Evolutionary conservation across 2,329 filamentous ascomycete genomes (phyloP).

Genomic region (Microdochium trichocladiopsis): DNA sequence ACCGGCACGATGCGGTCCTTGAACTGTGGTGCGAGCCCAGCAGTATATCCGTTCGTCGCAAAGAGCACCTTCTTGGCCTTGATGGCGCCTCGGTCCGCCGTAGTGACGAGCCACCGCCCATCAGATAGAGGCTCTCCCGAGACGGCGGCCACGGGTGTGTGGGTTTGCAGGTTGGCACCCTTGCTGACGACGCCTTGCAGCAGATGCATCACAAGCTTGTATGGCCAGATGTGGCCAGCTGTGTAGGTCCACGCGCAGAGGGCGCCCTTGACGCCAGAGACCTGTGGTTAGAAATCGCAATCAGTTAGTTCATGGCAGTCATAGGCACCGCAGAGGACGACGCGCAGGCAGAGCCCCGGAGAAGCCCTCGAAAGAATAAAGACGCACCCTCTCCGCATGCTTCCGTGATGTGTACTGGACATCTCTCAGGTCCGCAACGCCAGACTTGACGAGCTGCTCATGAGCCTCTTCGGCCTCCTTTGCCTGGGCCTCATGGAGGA

Average conservation of each 20-base stretch:
- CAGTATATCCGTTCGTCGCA: slow-evolving; percentile 26
- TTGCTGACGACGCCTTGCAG: slow-evolving; percentile 7
- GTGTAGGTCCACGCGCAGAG: slow-evolving; percentile 22
- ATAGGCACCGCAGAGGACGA: background rate
- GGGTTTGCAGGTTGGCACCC: slow-evolving; percentile 18
- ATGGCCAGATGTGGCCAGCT: slow-evolving; percentile 15
- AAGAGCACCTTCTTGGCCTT: slow-evolving; percentile 34
- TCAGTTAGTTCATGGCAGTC: background rate
- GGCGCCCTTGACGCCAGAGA: slow-evolving; percentile 23
- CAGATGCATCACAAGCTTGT: slow-evolving; percentile 19
- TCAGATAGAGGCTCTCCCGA: slow-evolving; percentile 10
- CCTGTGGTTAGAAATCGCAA: slow-evolving; percentile 1
- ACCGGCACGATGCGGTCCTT: slow-evolving; percentile 21
- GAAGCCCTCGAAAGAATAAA: too few relatives aligned
- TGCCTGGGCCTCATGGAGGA: slow-evolving; percentile 18
- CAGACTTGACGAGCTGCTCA: background rate
- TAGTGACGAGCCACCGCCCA: slow-evolving; percentile 38
- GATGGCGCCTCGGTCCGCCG: slow-evolving; percentile 43
- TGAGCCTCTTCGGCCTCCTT: slow-evolving; percentile 8
- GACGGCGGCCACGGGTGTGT: slow-evolving; percentile 13
- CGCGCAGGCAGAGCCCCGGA: too few relatives aligned
- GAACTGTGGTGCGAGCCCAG: slow-evolving; percentile 21
- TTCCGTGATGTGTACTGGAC: slow-evolving; percentile 11
- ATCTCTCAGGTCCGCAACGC: slow-evolving; percentile 2
- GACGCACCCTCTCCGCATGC: slow-evolving; percentile 10